Percentiles rank a stretch among this genome's conserved stretches.
Evolutionary conservation across 805 yeast species (phyloP).

Genomic region (Spathaspora arborariae): DNA sequence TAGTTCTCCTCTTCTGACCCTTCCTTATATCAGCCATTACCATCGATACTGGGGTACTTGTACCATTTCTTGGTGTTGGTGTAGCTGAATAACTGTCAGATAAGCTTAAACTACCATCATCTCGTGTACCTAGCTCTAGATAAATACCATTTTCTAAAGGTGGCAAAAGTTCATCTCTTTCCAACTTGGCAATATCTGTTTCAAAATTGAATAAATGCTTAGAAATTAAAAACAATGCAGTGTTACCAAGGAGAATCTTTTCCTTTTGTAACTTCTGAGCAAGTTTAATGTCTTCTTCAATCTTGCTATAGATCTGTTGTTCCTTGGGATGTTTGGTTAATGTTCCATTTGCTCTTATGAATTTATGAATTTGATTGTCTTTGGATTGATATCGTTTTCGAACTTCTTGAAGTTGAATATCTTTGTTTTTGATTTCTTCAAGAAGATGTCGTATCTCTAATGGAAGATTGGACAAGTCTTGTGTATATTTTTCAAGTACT

Average conservation of each 20-base stretch:
- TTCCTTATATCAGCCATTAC: constrained; percentile 14
- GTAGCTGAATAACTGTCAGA: constrained; percentile 25
- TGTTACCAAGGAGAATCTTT: constrained; percentile 75
- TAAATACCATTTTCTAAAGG: constrained; percentile 35
- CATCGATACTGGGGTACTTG: constrained; percentile 13
- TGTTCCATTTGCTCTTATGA: constrained; percentile 79
- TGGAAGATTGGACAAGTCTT: constrained; percentile 78
- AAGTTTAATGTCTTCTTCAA: constrained; percentile 61
- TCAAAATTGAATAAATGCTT: constrained; percentile 74
- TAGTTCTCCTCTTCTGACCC: constrained; percentile 23
- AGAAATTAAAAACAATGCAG: constrained; percentile 72
- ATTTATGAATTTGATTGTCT: constrained; percentile 80
- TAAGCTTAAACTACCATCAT: constrained; percentile 11
- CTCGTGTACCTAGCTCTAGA: constrained; percentile 7
- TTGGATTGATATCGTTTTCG: constrained; percentile 63
- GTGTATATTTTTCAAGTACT: constrained; percentile 44
- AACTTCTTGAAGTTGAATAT: constrained; percentile 59
- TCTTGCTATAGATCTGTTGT: constrained; percentile 56
- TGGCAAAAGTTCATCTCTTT: constrained; percentile 77
- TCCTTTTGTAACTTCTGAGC: constrained; percentile 67
- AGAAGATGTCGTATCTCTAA: constrained; percentile 78
- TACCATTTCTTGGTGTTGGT: constrained; percentile 26
- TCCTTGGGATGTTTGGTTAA: constrained; percentile 80
- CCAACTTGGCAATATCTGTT: constrained; percentile 69
- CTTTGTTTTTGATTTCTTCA: constrained; percentile 73